Conservation (phyloP, 1,284 basidiomycete genomes). For the Meira nashicola region DNA sequence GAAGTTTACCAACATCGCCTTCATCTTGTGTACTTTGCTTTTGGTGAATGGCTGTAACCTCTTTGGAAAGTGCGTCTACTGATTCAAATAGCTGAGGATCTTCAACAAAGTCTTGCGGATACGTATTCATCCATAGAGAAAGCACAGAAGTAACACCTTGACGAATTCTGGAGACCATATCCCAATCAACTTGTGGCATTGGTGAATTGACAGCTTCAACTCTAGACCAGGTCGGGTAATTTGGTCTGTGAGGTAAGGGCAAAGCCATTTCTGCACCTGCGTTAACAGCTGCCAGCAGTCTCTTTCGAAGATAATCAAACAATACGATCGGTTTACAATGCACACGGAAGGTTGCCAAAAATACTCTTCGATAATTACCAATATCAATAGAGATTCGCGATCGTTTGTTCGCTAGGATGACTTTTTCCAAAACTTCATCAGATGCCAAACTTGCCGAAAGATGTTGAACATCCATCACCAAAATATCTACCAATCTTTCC, state of each 20-base stretch:
- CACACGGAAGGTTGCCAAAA: slow-evolving; percentile 42
- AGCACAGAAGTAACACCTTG: slow-evolving; percentile 36
- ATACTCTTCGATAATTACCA: slow-evolving; percentile 32
- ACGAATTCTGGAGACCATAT: slow-evolving; percentile 37
- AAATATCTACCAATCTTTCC: slow-evolving; percentile 44
- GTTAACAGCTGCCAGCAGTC: slow-evolving; percentile 40
- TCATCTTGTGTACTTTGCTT: slow-evolving; percentile 15
- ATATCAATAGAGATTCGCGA: slow-evolving; percentile 38
- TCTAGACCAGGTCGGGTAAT: slow-evolving; percentile 44
- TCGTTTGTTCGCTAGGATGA: slow-evolving; percentile 17
- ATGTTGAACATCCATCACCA: slow-evolving; percentile 48
- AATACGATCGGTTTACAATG: slow-evolving; percentile 36
- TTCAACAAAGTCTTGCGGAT: slow-evolving; percentile 45
- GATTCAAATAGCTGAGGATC: slow-evolving; percentile 36
- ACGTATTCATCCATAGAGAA: slow-evolving; percentile 39
- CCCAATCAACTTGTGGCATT: slow-evolving; percentile 41
- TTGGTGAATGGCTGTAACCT: background rate
- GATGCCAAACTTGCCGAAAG: slow-evolving; percentile 20
- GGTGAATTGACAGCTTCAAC: slow-evolving; percentile 21
- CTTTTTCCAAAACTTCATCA: slow-evolving; percentile 21
- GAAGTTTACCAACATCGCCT: slow-evolving; percentile 29
- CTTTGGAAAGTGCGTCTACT: slow-evolving; percentile 26
- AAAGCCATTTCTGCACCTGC: slow-evolving; percentile 43
- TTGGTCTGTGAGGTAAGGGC: slow-evolving; percentile 32
- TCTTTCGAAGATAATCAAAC: slow-evolving; percentile 43